Conservation (phyloP, 2,329 filamentous ascomycete genomes). For the Eutypella sp. region DNA sequence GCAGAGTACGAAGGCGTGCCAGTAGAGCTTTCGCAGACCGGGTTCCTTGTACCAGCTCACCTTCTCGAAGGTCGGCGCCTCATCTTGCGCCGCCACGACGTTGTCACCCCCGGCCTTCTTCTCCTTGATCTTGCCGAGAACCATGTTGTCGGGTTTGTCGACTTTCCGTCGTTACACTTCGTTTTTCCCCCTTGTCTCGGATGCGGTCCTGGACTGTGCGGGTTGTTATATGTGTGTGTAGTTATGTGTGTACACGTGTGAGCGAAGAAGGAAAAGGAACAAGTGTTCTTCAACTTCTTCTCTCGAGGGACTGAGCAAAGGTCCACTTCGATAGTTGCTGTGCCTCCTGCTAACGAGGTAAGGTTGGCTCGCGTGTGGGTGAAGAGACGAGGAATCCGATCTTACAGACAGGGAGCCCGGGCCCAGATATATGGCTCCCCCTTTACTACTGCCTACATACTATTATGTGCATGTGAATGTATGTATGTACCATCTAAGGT, state of each 20-base stretch:
- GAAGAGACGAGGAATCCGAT: background rate
- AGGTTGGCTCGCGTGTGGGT: background rate
- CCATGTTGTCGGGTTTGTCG: conserved; percentile 10
- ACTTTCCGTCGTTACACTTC: no score
- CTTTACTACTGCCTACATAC: no score
- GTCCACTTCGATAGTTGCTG: background rate
- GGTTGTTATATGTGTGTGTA: no score
- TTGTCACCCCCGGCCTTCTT: conserved; percentile 16
- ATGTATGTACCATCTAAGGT: no score
- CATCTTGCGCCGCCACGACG: conserved; percentile 33
- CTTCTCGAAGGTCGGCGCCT: conserved; percentile 44
- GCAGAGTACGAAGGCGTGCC: conserved; percentile 45
- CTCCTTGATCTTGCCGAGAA: conserved; percentile 12
- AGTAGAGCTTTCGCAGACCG: conserved; percentile 52
- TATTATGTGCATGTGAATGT: no score
- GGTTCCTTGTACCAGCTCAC: conserved; percentile 51
- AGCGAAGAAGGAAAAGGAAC: background rate
- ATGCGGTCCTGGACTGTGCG: no score
- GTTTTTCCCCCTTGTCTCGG: no score
- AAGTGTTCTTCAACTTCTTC: background rate
- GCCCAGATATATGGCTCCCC: background rate
- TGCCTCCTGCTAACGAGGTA: background rate
- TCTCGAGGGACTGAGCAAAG: background rate
- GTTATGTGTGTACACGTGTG: conserved; percentile 2
- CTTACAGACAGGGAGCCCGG: background rate